Conservation (phyloP, 2,329 filamentous ascomycete species). For the Talaromyces piceae region DNA sequence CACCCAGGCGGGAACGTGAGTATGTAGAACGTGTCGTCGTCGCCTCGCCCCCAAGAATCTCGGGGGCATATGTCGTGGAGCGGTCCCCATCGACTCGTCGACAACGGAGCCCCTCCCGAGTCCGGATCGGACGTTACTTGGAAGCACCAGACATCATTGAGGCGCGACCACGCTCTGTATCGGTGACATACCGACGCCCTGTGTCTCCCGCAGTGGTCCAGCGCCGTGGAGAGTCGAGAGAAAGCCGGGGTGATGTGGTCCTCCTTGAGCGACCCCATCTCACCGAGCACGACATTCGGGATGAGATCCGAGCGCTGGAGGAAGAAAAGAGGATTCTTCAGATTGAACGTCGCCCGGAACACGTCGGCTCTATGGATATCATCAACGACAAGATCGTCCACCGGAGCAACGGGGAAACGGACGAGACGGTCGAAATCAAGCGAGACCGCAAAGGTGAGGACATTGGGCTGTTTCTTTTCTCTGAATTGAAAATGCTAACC, state of each 20-base stretch:
- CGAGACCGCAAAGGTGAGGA: constrained; percentile 93
- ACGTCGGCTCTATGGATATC: constrained; percentile 21
- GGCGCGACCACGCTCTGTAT: constrained; percentile 29
- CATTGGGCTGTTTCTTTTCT: not conserved
- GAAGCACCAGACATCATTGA: constrained; percentile 19
- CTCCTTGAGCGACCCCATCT: constrained; percentile 42
- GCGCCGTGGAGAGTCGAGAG: constrained; percentile 18
- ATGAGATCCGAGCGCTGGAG: constrained; percentile 66
- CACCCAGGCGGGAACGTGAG: constrained; percentile 10
- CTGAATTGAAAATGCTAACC: not conserved
- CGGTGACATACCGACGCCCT: constrained; percentile 26
- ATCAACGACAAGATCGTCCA: constrained; percentile 28
- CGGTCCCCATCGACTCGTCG: constrained; percentile 19
- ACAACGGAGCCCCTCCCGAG: constrained; percentile 19
- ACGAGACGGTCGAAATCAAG: constrained; percentile 58
- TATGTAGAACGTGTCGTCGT: constrained; percentile 13
- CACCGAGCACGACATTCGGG: constrained; percentile 58
- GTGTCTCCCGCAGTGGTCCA: constrained; percentile 32
- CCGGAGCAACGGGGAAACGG: constrained; percentile 32
- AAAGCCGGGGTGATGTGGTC: constrained; percentile 39
- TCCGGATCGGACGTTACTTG: constrained; percentile 21
- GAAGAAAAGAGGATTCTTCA: constrained; percentile 53
- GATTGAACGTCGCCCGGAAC: constrained; percentile 42
- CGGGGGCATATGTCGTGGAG: constrained; percentile 23
- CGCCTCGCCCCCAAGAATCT: constrained; percentile 15